These are phyloP conservation scores for Mycena citricolor DNA, from an alignment of 1,284 basidiomycete species.

Conservation along the genomic window DNA sequence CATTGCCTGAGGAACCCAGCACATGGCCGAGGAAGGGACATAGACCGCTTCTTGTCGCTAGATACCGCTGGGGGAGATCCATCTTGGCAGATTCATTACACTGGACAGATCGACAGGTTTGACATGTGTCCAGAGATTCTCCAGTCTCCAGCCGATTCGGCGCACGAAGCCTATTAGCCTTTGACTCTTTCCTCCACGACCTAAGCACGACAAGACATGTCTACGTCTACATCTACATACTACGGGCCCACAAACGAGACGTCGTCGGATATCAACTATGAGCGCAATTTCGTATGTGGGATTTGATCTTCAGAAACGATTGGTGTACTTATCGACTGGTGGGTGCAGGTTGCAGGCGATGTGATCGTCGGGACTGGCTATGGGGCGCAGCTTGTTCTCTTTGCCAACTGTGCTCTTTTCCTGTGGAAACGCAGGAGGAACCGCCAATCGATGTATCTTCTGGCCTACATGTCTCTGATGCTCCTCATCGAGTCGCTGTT, in stretches of 20 bases:
- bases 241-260: slow-evolving; percentile 34
- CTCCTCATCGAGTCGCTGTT: slow-evolving; percentile 40
- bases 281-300: slow-evolving; percentile 36
- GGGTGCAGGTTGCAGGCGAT: slow-evolving; percentile 14
- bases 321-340: not conserved
- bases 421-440: slow-evolving; percentile 38
- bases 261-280: slow-evolving; percentile 31
- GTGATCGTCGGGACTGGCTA: slow-evolving; percentile 11
- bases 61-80: no score
- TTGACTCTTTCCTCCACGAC: no score
- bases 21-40: no score
- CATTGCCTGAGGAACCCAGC: no score
- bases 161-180: no score
- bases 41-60: no score
- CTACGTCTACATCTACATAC: no score
- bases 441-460: slow-evolving; percentile 33
- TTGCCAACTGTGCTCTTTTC: slow-evolving; percentile 35
- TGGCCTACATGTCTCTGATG: slow-evolving; percentile 41
- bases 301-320: not conserved
- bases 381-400: slow-evolving; percentile 43
- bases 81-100: no score
- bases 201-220: no score
- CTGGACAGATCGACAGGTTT: no score
- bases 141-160: no score
- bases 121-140: no score